Conservation (phyloP, 2,329 filamentous ascomycete species). For the Neofusicoccum umdonicola region DNA sequence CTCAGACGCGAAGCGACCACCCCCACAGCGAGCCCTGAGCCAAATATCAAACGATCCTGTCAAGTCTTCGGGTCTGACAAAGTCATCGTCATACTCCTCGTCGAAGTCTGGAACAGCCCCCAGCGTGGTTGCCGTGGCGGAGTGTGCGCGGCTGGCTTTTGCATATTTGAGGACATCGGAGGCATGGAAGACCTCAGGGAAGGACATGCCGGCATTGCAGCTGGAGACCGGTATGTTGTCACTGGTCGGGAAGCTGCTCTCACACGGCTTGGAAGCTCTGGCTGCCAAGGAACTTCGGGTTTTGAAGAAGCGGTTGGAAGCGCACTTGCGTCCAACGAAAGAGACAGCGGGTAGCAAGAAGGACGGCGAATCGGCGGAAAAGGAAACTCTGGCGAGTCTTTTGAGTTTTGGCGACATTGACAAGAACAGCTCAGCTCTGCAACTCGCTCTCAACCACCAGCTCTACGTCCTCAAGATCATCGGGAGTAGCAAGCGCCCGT, state of each 20-base stretch:
- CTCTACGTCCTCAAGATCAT: conserved; percentile 64
- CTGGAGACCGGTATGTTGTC: conserved; percentile 72
- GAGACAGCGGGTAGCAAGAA: conserved; percentile 26
- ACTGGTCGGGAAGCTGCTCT: conserved; percentile 64
- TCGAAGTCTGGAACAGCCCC: conserved; percentile 29
- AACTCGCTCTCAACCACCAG: conserved; percentile 63
- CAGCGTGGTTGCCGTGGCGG: conserved; percentile 55
- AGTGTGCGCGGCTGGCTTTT: conserved; percentile 69
- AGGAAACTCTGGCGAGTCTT: conserved; percentile 57
- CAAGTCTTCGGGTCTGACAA: conserved; percentile 22
- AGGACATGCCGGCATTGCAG: conserved; percentile 62
- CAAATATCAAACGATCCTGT: conserved; percentile 56
- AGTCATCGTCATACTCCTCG: conserved; percentile 38
- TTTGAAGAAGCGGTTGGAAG: conserved; percentile 63
- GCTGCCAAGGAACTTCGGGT: conserved; percentile 67
- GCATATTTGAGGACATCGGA: conserved; percentile 61
- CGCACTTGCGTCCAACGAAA: conserved; percentile 23
- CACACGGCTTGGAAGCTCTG: conserved; percentile 63
- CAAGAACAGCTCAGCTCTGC: conserved; percentile 31
- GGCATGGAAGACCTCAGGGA: conserved; percentile 47
- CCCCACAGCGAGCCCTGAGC: conserved; percentile 58
- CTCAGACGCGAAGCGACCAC: conserved; percentile 46
- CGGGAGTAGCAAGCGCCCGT: conserved; percentile 58
- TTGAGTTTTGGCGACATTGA: conserved; percentile 57
- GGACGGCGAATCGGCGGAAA: conserved; percentile 34